phyloP scores from a whole-genome alignment of 2,329 filamentous ascomycete species.

The Metarhizium brunneum region DNA sequence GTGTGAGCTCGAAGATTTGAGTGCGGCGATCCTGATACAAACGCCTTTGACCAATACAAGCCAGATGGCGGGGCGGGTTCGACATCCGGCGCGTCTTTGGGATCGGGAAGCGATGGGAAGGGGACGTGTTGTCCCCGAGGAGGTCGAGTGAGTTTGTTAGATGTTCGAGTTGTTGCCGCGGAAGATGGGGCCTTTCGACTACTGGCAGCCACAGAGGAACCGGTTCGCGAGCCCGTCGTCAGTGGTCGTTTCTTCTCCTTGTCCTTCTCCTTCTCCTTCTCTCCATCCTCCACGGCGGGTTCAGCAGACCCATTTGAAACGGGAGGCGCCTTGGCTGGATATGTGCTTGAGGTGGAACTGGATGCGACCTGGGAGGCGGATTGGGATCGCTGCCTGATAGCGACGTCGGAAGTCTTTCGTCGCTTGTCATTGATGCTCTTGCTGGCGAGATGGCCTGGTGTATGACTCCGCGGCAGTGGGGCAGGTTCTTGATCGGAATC shows the following conservation, averaged over 20 bases:
- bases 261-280: slow-evolving; percentile 12
- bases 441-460: slow-evolving; percentile 50
- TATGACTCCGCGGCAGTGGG: slow-evolving; percentile 46
- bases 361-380: slow-evolving; percentile 31
- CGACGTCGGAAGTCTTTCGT: slow-evolving; percentile 41
- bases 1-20: slow-evolving; percentile 57
- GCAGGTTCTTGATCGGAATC: slow-evolving; percentile 25
- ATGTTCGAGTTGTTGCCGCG: slow-evolving; percentile 9
- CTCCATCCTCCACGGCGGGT: slow-evolving; percentile 16
- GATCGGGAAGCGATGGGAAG: slow-evolving; percentile 49
- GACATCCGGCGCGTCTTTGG: slow-evolving; percentile 48
- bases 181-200: slow-evolving; percentile 14
- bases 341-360: slow-evolving; percentile 17
- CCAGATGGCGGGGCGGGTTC: slow-evolving; percentile 55
- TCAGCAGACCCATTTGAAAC: slow-evolving; percentile 15
- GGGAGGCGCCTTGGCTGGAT: slow-evolving; percentile 13
- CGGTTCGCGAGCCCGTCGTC: background rate
- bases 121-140: slow-evolving; percentile 33
- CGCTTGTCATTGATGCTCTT: slow-evolving; percentile 43
- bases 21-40: slow-evolving; percentile 52
- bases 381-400: slow-evolving; percentile 45
- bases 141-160: slow-evolving; percentile 14
- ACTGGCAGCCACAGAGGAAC: slow-evolving; percentile 26
- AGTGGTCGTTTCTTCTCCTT: slow-evolving; percentile 18
- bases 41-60: slow-evolving; percentile 64